Base-by-base conservation (phyloP, 163 green algal species). In the Trebouxia gelatinosa region DNA sequence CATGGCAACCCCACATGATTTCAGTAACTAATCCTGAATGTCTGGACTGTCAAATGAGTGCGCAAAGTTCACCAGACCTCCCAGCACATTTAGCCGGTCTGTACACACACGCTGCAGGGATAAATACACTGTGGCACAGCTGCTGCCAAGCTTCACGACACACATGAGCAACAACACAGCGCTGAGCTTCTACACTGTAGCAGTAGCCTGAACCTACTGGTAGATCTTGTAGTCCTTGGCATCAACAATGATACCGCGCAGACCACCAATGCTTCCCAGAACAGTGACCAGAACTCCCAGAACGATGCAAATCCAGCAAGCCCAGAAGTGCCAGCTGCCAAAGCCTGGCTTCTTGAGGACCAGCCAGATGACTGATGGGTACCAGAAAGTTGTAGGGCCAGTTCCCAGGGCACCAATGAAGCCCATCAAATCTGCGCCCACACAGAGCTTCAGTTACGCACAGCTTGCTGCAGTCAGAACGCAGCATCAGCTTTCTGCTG, bases 351-450 rank as follows among this genome's bases (percentile, higher is more conserved):
- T 79, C 61, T 79, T 76, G 31, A 83, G 79, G 0, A 67, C 26
- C 34, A 80, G 39, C 65, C 64, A 83, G 71, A 83, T 74, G 51
- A 80, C 48, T 7, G 71, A 74, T 1, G 79, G 72, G 16, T 64
- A 21, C 70, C 61, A 78, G 71, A 83, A 83, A 37, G 79, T 83
- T 32, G 79, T 83, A 2, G 79, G 79, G 29, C 79, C 79, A n/a
- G 74, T 80, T 48, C 71, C 79, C 26, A 83, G 50, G 6, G 79
- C 79, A n/a, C 74, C 79, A 57, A 83, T 83, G 72, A 83, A 83
- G 2, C 72, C 72, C 79, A 78, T 74, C n/a, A 80, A 39, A 31
- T 72, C 62, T 58, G 66, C 65, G 46, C 46, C 19, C 48, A 59
- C 19, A 23, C 48, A 29, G 48, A 3, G 19, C 48, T 59, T 19